phyloP scores from a whole-genome alignment of 495 filamentous ascomycete species.

The Trichoderma virens region DNA sequence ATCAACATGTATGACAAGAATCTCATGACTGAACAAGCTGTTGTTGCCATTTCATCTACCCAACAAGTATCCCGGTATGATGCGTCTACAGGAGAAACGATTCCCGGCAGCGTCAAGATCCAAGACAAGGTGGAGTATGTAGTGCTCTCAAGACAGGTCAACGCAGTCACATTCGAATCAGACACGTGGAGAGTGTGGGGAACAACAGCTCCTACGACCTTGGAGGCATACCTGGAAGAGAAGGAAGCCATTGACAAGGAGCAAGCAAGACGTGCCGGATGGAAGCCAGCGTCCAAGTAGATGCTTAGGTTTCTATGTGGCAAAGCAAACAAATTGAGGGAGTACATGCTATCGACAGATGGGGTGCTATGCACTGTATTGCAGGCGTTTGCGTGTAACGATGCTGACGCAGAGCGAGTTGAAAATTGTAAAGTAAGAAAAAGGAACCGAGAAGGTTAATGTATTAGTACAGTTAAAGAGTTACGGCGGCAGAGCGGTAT shows the following conservation, averaged over 20 bases:
- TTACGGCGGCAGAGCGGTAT: not conserved
- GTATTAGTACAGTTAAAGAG: not conserved
- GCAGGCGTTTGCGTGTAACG: not conserved
- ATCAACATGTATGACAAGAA: conserved; percentile 30
- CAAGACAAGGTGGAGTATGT: conserved; percentile 11
- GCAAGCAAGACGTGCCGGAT: conserved; percentile 3
- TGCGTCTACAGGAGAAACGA: conserved; percentile 20
- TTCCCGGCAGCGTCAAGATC: conserved; percentile 40
- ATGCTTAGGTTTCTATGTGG: not conserved
- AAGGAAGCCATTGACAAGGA: not conserved
- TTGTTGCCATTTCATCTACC: conserved; percentile 60
- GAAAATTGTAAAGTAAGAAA: not conserved
- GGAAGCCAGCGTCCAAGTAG: conserved; percentile 2
- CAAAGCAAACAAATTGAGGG: not conserved
- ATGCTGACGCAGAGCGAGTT: too few species aligned
- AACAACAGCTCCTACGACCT: not conserved
- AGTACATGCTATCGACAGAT: too few species aligned
- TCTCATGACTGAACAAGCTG: conserved; percentile 52
- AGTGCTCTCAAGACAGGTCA: conserved; percentile 9
- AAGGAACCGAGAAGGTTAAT: not conserved
- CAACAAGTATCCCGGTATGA: conserved; percentile 51
- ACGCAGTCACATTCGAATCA: not conserved
- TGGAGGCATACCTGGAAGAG: not conserved
- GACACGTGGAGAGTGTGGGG: conserved; percentile 9
- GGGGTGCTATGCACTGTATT: too few species aligned